Evolutionary conservation across 1,139 yeast genomes (phyloP).

Genomic region (Saccharomyces hybrid): DNA sequence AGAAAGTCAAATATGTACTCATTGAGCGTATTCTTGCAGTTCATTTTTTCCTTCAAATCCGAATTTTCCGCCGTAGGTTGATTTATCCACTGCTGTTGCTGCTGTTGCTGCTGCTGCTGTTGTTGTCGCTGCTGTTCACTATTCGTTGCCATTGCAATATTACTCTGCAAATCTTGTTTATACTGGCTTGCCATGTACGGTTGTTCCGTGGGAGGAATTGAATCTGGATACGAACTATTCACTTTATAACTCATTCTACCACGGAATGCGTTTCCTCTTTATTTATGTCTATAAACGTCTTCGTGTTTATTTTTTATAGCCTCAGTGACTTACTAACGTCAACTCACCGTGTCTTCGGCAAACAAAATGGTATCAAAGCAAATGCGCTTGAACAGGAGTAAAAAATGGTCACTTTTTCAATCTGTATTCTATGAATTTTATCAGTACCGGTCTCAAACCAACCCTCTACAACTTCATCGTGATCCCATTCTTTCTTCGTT

Average conservation of each 20-base stretch:
- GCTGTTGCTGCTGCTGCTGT: slow-evolving; percentile 2
- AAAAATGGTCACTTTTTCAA: not conserved
- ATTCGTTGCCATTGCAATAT: not conserved
- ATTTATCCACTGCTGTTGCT: slow-evolving; percentile 1
- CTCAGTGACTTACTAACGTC: not conserved
- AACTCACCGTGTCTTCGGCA: not conserved
- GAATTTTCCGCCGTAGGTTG: not conserved
- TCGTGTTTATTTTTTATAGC: not conserved
- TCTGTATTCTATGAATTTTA: not conserved
- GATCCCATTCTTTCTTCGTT: not conserved
- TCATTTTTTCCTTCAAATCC: slow-evolving; percentile 1
- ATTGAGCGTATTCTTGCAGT: slow-evolving; percentile 46
- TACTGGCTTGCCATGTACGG: not conserved
- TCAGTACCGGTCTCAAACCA: not conserved
- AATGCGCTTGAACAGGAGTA: not conserved
- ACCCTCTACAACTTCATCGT: not conserved
- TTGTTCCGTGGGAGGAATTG: not conserved
- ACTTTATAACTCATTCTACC: not conserved
- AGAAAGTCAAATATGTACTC: slow-evolving; percentile 85
- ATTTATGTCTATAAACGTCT: not conserved
- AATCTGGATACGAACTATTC: not conserved
- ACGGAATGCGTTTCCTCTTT: not conserved
- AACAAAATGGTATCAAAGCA: not conserved
- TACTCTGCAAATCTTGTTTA: not conserved
- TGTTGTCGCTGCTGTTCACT: slow-evolving; percentile 3